Conservation (phyloP, 2,329 filamentous ascomycete species). For the Penicillium brevicompactum region DNA sequence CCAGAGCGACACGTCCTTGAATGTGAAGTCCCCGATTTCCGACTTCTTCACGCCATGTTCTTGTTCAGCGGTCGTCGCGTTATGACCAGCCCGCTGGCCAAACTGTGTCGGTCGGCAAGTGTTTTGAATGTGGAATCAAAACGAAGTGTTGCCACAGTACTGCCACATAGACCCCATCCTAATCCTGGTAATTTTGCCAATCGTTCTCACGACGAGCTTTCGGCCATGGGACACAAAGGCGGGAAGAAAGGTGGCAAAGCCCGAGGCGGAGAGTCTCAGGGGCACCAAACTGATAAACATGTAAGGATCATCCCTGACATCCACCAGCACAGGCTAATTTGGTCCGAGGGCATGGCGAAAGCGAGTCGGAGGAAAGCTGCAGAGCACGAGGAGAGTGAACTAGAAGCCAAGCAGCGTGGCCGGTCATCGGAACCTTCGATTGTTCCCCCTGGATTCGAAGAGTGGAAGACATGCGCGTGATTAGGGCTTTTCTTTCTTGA, state of each 20-base stretch:
- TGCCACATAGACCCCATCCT: slow-evolving; percentile 24
- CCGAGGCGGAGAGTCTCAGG: slow-evolving; percentile 29
- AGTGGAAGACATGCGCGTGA: slow-evolving; percentile 20
- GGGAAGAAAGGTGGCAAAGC: slow-evolving; percentile 32
- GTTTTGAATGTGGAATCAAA: slow-evolving; percentile 7
- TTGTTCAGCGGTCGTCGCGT: neutral
- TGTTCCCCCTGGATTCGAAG: slow-evolving; percentile 23
- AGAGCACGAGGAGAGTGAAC: slow-evolving; percentile 9
- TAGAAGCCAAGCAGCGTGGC: slow-evolving; percentile 5
- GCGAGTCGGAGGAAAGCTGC: slow-evolving; percentile 17
- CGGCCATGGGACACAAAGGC: slow-evolving; percentile 28
- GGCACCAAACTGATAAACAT: slow-evolving; percentile 33
- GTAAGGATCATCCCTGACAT: slow-evolving; percentile 12
- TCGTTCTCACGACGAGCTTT: slow-evolving; percentile 28
- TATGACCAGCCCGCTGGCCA: slow-evolving; percentile 9
- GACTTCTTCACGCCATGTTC: neutral
- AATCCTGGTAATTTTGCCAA: slow-evolving; percentile 42
- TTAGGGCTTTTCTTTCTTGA: neutral
- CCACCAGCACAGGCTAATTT: neutral
- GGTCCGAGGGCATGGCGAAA: slow-evolving; percentile 10
- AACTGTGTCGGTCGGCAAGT: slow-evolving; percentile 3
- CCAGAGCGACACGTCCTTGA: too few species aligned
- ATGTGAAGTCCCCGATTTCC: neutral
- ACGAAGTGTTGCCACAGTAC: slow-evolving; percentile 16
- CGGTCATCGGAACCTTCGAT: slow-evolving; percentile 19